A percentile compares a stretch with the other conserved stretches of the same genome.
These are phyloP conservation scores for Ochromonas danica DNA, from an alignment of 108 stramenopile genomes.

Conservation along the genomic window DNA sequence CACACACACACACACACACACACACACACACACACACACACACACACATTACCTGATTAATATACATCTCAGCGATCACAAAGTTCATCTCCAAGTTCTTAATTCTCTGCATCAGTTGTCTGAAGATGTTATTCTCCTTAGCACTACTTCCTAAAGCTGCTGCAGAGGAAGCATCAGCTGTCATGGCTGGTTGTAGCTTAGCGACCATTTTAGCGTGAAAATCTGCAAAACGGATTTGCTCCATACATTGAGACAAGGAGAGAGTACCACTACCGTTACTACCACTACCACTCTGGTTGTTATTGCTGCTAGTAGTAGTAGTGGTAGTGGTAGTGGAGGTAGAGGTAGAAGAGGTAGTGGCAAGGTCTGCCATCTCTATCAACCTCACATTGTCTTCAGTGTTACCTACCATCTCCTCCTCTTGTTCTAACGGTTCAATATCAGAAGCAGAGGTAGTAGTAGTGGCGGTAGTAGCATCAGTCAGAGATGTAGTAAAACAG, in stretches of 20 bases:
- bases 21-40: too few relatives aligned
- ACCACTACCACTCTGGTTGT: neutral
- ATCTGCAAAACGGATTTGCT: neutral
- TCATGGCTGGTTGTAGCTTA: neutral
- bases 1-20: too few relatives aligned
- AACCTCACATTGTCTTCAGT: neutral
- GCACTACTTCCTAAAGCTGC: too few relatives aligned
- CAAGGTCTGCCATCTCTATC: neutral
- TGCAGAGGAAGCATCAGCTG: neutral
- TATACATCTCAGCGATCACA: conserved; percentile 11
- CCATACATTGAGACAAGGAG: too few relatives aligned
- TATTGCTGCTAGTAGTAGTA: neutral
- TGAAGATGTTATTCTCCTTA: conserved; percentile 4
- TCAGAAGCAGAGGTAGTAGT: too few relatives aligned
- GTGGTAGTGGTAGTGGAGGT: neutral
- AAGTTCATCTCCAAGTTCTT: conserved; percentile 6
- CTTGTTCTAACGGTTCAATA: neutral
- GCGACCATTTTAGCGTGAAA: conserved; percentile 7
- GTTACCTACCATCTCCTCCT: neutral
- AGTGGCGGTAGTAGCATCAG: too few relatives aligned
- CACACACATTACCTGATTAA: conserved; percentile 17
- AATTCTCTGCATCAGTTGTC: neutral
- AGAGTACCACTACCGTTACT: too few relatives aligned
- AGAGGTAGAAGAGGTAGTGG: neutral
- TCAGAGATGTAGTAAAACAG: too few relatives aligned